These are phyloP conservation scores for Metahyphopichia silvanorum DNA, from an alignment of 805 yeast species.

Conservation along the genomic window DNA sequence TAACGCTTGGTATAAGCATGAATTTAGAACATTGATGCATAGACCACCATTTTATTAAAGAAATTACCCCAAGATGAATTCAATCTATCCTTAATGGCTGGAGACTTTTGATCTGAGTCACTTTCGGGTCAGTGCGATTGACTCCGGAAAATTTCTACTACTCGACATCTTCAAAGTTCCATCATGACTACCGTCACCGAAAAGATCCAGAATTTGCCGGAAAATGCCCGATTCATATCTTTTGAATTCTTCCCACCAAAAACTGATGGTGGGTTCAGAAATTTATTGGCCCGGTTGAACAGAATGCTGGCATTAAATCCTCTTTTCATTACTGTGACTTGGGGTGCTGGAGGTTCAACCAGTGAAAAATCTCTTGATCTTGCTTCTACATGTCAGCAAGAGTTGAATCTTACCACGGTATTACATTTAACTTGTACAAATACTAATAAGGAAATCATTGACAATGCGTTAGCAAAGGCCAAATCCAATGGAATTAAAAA, in stretches of 20 bases:
- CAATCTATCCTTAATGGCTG: no score
- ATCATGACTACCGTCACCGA: slow-evolving; percentile 43
- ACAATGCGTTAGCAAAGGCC: slow-evolving; percentile 71
- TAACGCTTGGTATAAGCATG: no score
- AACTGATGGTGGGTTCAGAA: slow-evolving; percentile 83
- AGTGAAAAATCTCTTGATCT: slow-evolving; percentile 81
- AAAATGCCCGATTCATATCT: slow-evolving; percentile 67
- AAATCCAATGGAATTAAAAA: slow-evolving; percentile 78
- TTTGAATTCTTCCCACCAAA: slow-evolving; percentile 98
- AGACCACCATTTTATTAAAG: no score
- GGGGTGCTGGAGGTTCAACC: slow-evolving; percentile 99
- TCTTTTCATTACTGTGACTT: slow-evolving; percentile 85
- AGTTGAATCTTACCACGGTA: slow-evolving; percentile 82
- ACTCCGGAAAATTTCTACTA: not conserved
- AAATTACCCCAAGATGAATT: no score
- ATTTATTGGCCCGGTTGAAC: slow-evolving; percentile 78
- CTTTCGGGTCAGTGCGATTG: not conserved
- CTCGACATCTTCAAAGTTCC: slow-evolving; percentile 1
- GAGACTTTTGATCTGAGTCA: no score
- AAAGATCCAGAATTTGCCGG: slow-evolving; percentile 45
- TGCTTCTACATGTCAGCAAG: slow-evolving; percentile 72
- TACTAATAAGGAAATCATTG: slow-evolving; percentile 73
- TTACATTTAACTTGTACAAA: slow-evolving; percentile 96
- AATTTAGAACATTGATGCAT: no score
- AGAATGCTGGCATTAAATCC: slow-evolving; percentile 90